Evolutionary conservation across 1,139 yeast species (phyloP).

Genomic region (Scheffersomyces segobiensis): DNA sequence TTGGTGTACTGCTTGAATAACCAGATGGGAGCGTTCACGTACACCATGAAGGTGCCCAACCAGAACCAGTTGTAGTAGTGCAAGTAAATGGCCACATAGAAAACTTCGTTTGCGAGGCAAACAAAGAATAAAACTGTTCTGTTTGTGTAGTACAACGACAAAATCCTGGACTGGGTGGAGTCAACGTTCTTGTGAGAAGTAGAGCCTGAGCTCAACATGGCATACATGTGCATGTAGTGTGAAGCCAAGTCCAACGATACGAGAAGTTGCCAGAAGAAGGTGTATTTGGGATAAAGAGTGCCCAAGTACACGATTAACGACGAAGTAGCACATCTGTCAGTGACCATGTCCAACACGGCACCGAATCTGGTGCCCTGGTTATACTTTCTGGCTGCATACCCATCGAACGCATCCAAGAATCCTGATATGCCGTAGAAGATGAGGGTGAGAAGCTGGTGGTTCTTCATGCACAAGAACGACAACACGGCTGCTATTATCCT

Average conservation of each 20-base stretch:
- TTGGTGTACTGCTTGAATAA: slow-evolving; percentile 88
- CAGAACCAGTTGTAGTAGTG: slow-evolving; percentile 65
- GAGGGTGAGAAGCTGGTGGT: slow-evolving; percentile 78
- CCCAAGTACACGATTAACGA: slow-evolving; percentile 84
- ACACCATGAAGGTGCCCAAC: slow-evolving; percentile 66
- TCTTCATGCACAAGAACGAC: slow-evolving; percentile 78
- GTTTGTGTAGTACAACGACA: slow-evolving; percentile 85
- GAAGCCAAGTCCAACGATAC: slow-evolving; percentile 89
- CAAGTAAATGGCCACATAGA: slow-evolving; percentile 86
- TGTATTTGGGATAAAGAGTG: slow-evolving; percentile 68
- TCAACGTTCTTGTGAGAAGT: slow-evolving; percentile 83
- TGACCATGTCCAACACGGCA: slow-evolving; percentile 97
- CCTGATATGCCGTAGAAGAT: slow-evolving; percentile 84
- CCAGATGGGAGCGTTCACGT: slow-evolving; percentile 82
- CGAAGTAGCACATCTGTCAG: slow-evolving; percentile 95
- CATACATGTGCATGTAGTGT: slow-evolving; percentile 99
- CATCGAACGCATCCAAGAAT: slow-evolving; percentile 93
- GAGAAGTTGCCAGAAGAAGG: slow-evolving; percentile 77
- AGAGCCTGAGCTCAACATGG: slow-evolving; percentile 79
- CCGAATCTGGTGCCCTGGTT: slow-evolving; percentile 93
- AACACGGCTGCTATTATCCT: slow-evolving; percentile 79
- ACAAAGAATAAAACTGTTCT: slow-evolving; percentile 80
- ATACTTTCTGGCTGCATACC: slow-evolving; percentile 87
- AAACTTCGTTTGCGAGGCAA: slow-evolving; percentile 90
- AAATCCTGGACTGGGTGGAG: slow-evolving; percentile 65